A percentile compares a stretch with the other conserved stretches of the same genome.
Evolutionary conservation across 2,329 filamentous ascomycete species (phyloP).

Genomic region (Plenodomus lindquistii): DNA sequence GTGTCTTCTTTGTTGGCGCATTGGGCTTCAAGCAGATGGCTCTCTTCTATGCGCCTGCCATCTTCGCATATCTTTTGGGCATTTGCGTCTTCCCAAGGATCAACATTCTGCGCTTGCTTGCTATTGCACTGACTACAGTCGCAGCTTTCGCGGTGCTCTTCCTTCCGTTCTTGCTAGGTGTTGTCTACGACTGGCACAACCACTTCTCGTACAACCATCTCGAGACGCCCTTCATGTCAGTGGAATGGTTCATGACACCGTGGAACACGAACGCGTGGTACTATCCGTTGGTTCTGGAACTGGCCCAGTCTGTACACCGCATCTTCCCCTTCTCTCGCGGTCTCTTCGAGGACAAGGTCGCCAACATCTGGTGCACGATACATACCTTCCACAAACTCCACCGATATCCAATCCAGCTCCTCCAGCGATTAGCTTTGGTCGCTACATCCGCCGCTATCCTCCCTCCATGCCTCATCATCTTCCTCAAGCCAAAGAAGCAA

Average conservation of each 20-base stretch:
- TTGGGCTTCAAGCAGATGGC: slow-evolving; percentile 99
- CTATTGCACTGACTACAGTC: slow-evolving; percentile 74
- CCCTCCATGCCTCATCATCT: slow-evolving; percentile 77
- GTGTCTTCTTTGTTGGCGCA: slow-evolving; percentile 89
- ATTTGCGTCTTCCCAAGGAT: slow-evolving; percentile 78
- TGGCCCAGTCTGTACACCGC: slow-evolving; percentile 84
- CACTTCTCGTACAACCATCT: slow-evolving; percentile 57
- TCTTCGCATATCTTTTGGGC: slow-evolving; percentile 90
- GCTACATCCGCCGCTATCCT: slow-evolving; percentile 77
- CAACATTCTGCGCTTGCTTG: slow-evolving; percentile 69
- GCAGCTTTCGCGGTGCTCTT: slow-evolving; percentile 75
- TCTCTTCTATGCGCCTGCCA: slow-evolving; percentile 89
- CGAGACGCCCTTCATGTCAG: slow-evolving; percentile 6
- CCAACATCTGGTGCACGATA: slow-evolving; percentile 94
- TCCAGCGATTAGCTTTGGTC: slow-evolving; percentile 75
- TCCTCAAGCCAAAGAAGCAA: slow-evolving; percentile 75
- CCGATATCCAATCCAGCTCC: slow-evolving; percentile 68
- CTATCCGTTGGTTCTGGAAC: slow-evolving; percentile 75
- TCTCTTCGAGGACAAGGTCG: slow-evolving; percentile 97
- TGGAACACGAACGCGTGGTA: slow-evolving; percentile 67
- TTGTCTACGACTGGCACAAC: slow-evolving; percentile 68
- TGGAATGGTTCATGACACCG: slow-evolving; percentile 41
- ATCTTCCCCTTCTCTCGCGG: slow-evolving; percentile 96
- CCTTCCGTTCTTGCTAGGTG: slow-evolving; percentile 73
- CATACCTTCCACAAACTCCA: slow-evolving; percentile 89